Percentiles rank a stretch among this genome's conserved stretches.
phyloP scores from a whole-genome alignment of 495 filamentous ascomycete species.

The Pyrenopolyporus hunteri region DNA sequence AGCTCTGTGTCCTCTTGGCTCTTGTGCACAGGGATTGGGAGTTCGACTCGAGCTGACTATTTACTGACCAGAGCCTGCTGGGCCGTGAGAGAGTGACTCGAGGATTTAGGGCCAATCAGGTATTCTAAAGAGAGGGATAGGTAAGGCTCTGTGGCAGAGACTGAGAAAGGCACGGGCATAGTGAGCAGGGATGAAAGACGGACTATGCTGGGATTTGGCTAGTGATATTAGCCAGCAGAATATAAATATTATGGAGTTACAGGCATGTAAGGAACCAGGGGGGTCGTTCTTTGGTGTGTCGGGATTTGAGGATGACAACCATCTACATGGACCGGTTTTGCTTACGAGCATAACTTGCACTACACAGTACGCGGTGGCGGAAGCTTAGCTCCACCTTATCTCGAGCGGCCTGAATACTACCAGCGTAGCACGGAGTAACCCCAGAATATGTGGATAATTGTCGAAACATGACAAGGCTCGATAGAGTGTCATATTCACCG shows the following conservation, averaged over 20 bases:
- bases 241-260: no score
- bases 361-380: slow-evolving; percentile 14
- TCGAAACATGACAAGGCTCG: slow-evolving; percentile 20
- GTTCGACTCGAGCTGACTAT: slow-evolving; percentile 11
- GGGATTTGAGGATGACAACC: slow-evolving; percentile 4
- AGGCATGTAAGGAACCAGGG: slow-evolving; percentile 14
- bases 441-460: slow-evolving; percentile 19
- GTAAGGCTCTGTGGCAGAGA: slow-evolving; percentile 12
- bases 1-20: not conserved
- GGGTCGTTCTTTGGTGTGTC: not conserved
- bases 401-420: slow-evolving; percentile 8
- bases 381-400: not conserved
- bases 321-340: not conserved
- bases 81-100: slow-evolving; percentile 11
- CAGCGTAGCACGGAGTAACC: slow-evolving; percentile 4
- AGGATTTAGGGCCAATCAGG: slow-evolving; percentile 24
- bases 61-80: slow-evolving; percentile 7
- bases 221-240: not conserved
- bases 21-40: slow-evolving; percentile 8
- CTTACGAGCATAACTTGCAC: slow-evolving; percentile 7
- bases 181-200: slow-evolving; percentile 10
- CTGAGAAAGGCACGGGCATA: slow-evolving; percentile 17
- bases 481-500: not conserved
- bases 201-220: slow-evolving; percentile 3
- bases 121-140: not conserved